A percentile compares a stretch with the other conserved stretches of the same genome.
Evolutionary conservation across 2,329 filamentous ascomycete species (phyloP).

Genomic region (Stagonosporopsis cucurbitacearum): DNA sequence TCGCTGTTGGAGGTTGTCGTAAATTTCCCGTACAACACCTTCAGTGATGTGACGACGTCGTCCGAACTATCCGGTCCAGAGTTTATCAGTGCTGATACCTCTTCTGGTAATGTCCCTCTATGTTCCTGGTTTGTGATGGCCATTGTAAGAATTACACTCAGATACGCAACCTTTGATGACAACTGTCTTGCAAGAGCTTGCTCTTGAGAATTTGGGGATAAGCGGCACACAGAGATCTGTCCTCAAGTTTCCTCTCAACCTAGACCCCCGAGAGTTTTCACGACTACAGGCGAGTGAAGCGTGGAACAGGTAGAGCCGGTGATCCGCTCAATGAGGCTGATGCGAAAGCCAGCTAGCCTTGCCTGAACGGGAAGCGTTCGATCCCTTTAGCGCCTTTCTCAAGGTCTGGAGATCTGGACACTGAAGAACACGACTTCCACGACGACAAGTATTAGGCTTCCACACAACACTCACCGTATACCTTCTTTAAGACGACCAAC

Average conservation of each 20-base stretch:
- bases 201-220: not conserved
- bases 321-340: conserved; percentile 11
- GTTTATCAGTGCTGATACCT: conserved; percentile 2
- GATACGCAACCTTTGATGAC: not conserved
- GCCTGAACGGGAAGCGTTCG: conserved; percentile 27
- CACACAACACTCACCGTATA: conserved; percentile 28
- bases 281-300: not conserved
- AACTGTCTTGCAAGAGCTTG: not conserved
- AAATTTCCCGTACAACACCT: conserved; percentile 1
- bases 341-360: conserved; percentile 27
- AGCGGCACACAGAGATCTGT: too few relatives aligned
- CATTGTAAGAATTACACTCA: conserved; percentile 1
- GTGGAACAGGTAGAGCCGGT: conserved; percentile 1
- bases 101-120: not conserved
- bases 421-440: conserved; percentile 26
- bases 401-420: conserved; percentile 38
- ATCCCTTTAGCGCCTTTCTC: conserved; percentile 30
- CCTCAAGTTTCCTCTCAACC: not conserved
- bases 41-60: not conserved
- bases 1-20: conserved; percentile 3
- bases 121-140: not conserved
- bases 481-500: conserved; percentile 23
- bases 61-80: conserved; percentile 1
- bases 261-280: conserved; percentile 15
- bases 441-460: conserved; percentile 18